A percentile compares a stretch with the other conserved stretches of the same genome.
Evolutionary conservation across 208 protist species (phyloP).

Genomic region (Crithidia bombi): DNA sequence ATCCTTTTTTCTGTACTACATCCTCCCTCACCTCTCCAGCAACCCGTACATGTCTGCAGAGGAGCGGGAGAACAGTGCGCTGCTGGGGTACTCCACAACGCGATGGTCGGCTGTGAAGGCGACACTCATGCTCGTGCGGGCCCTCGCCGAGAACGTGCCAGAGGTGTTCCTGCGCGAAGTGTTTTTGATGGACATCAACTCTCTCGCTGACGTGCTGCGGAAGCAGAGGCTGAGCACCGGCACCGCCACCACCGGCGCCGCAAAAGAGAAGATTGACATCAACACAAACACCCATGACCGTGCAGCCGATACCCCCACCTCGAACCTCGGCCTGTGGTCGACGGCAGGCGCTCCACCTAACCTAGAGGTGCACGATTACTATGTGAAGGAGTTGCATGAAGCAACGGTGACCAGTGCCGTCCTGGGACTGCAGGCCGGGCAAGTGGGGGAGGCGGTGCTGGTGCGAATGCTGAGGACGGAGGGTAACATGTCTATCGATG

Average conservation of each 20-base stretch:
- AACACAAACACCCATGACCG: neutral
- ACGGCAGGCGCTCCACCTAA: slow-evolving; percentile 30
- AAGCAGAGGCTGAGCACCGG: slow-evolving; percentile 5
- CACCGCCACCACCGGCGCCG: neutral
- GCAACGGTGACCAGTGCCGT: slow-evolving; percentile 2
- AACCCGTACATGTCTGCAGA: slow-evolving; percentile 43
- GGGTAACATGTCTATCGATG: slow-evolving; percentile 40
- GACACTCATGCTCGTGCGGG: slow-evolving; percentile 56
- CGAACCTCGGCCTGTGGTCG: slow-evolving; percentile 22
- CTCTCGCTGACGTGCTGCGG: slow-evolving; percentile 19
- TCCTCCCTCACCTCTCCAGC: slow-evolving; percentile 49
- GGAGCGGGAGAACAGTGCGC: slow-evolving; percentile 34
- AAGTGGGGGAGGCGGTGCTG: slow-evolving; percentile 56
- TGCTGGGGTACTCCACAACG: slow-evolving; percentile 37
- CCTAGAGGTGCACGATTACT: slow-evolving; percentile 55
- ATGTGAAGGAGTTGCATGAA: slow-evolving; percentile 40
- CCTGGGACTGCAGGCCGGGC: slow-evolving; percentile 29
- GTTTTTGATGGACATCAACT: slow-evolving; percentile 32
- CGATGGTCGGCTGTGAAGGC: slow-evolving; percentile 58
- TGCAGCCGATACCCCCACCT: neutral
- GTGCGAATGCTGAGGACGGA: slow-evolving; percentile 61
- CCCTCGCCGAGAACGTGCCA: slow-evolving; percentile 50
- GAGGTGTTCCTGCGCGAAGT: slow-evolving; percentile 57
- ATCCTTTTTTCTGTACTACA: slow-evolving; percentile 56
- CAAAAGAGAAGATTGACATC: neutral